These are phyloP conservation scores for Mortierella sp. DNA, from an alignment of 371 early-diverging fungal species.

Conservation along the genomic window DNA sequence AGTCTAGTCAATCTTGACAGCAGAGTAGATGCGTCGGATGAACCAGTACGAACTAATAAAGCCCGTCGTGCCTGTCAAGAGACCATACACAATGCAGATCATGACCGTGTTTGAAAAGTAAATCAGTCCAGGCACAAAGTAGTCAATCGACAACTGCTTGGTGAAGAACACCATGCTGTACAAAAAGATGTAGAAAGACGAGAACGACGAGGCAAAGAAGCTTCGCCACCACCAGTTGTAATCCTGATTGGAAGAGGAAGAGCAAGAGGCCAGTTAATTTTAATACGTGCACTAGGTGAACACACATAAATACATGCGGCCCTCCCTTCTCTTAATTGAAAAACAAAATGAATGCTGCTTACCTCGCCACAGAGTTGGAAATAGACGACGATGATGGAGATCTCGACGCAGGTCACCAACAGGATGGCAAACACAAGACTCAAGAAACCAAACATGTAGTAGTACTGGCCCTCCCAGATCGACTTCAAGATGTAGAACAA, in stretches of 20 bases:
- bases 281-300: too few species aligned
- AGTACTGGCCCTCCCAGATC: constrained; percentile 93
- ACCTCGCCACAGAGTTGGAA: constrained; percentile 91
- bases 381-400: constrained; percentile 90
- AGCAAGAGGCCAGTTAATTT: not conserved
- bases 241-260: constrained; percentile 55
- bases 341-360: not conserved
- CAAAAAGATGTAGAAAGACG: constrained; percentile 80
- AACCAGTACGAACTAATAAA: constrained; percentile 82
- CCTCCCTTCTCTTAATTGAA: not conserved
- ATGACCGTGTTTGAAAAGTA: constrained; percentile 69
- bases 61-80: constrained; percentile 85
- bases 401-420: constrained; percentile 86
- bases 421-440: constrained; percentile 86
- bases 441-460: constrained; percentile 92
- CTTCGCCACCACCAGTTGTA: constrained; percentile 90
- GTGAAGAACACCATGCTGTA: constrained; percentile 70
- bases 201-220: constrained; percentile 80
- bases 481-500: constrained; percentile 91
- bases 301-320: not conserved
- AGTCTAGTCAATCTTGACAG: constrained; percentile 79
- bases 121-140: constrained; percentile 67
- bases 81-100: constrained; percentile 64
- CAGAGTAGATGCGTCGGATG: constrained; percentile 78
- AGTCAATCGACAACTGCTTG: constrained; percentile 61